A percentile compares a stretch with the other conserved stretches of the same genome.
phyloP scores from a whole-genome alignment of 768 basidiomycete species.

The Lactarius quietus region DNA sequence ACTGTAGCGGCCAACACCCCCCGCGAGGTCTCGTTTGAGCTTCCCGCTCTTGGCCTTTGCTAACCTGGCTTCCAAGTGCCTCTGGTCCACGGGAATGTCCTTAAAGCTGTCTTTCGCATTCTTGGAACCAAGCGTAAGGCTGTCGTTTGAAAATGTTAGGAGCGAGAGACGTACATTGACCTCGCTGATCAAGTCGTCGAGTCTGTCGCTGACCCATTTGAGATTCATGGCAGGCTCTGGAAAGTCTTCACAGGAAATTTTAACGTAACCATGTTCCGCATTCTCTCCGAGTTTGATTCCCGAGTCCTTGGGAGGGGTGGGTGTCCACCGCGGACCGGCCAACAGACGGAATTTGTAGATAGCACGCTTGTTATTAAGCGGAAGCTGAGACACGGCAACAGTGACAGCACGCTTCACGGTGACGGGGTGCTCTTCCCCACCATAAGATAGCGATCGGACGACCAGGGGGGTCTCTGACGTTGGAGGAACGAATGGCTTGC shows the following conservation, averaged over 20 bases:
- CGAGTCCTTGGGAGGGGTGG: conserved; percentile 63
- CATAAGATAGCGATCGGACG: conserved; percentile 73
- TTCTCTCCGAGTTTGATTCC: conserved; percentile 48
- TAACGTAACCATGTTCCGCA: conserved; percentile 76
- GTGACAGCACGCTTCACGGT: conserved; percentile 69
- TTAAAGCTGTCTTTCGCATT: conserved; percentile 45
- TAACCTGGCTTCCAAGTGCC: conserved; percentile 71
- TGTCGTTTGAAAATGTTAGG: background rate
- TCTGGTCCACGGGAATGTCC: conserved; percentile 74
- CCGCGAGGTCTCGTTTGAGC: conserved; percentile 25
- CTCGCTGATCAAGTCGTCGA: conserved; percentile 73
- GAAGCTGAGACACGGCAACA: conserved; percentile 69
- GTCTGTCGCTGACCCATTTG: conserved; percentile 87
- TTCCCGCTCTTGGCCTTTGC: conserved; percentile 73
- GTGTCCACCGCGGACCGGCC: conserved; percentile 85
- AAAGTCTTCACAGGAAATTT: conserved; percentile 89
- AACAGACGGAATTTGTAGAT: conserved; percentile 84
- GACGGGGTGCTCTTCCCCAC: conserved; percentile 71
- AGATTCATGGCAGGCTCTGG: conserved; percentile 81
- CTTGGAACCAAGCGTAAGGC: conserved; percentile 30
- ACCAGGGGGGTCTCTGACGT: conserved; percentile 53
- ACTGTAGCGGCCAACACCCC: conserved; percentile 21
- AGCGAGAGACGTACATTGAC: conserved; percentile 67
- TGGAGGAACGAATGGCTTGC: conserved; percentile 76
- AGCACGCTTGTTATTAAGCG: conserved; percentile 59